These are phyloP conservation scores for Nicotiana knightiana DNA, from an alignment of 257 asterid genomes.

Conservation along the genomic window DNA sequence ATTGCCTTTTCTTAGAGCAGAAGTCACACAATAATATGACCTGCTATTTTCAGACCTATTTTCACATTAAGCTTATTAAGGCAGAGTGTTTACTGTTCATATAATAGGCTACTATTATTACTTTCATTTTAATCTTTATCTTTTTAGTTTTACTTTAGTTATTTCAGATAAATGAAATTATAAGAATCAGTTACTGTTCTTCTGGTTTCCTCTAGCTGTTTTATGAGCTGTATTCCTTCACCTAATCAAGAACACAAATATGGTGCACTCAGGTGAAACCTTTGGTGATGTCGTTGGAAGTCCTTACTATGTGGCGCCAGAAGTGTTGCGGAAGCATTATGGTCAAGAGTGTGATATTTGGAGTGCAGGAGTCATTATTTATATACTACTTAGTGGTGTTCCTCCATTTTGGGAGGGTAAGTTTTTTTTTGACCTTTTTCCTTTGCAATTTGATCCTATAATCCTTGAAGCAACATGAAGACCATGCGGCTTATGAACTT, in stretches of 20 bases:
- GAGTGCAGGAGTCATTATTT: conserved; percentile 72
- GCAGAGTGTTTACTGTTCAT: not conserved
- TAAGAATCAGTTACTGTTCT: not conserved
- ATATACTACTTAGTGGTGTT: conserved; percentile 57
- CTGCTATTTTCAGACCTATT: not conserved
- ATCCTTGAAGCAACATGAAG: not conserved
- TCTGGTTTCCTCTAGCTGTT: not conserved
- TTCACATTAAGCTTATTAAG: not conserved
- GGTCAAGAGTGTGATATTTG: conserved; percentile 68
- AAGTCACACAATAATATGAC: not conserved
- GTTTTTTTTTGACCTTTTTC: not conserved
- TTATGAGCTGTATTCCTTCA: not conserved
- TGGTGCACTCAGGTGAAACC: conserved; percentile 34
- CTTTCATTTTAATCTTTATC: not conserved
- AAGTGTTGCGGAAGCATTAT: conserved; percentile 51
- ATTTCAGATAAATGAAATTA: not conserved
- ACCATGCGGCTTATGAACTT: not conserved
- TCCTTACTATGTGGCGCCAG: conserved; percentile 68
- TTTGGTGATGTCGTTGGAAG: conserved; percentile 64
- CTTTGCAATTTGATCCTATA: not conserved
- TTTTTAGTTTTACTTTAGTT: not conserved
- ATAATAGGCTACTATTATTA: not conserved
- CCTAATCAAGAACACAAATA: conserved; percentile 15
- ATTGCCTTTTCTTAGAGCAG: not conserved
- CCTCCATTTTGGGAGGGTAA: conserved; percentile 77